Evolutionary conservation across 176 grass and related monocot genomes (phyloP), one percentile per base, ranked within the genome.

Genomic region (Thalia dealbata): DNA sequence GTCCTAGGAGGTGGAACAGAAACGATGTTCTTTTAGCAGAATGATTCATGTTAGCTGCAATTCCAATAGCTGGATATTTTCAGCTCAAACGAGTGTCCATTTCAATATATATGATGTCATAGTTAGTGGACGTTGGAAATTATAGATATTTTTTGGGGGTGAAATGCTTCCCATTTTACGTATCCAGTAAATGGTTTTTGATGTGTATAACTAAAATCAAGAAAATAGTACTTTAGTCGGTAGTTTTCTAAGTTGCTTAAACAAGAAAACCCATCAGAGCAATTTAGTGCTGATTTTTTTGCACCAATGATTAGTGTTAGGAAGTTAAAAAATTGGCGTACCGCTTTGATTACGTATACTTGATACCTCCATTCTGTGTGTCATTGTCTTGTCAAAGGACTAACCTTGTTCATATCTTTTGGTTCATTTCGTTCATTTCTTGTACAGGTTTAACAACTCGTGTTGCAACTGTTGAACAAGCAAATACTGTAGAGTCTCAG

Each of bases 391-490:
- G 7, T 58, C 19, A 1, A 7, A 3, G 54, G 4, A 58, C 54
- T 23, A 9, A n/a, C 4, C 54, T 22, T 58, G 54, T 8, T n/a
- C 45, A 48, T 50, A 52, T 26, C 13, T 52, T 52, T 14, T 23
- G 10, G 26, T 23, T 4, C 30, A 74, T 23, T 23, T 79, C 19
- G 16, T 56, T 24, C 26, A 45, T 85, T 63, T n/a, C 71, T 62
- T 84, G 35, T 86, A 48, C 73, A 99, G 90, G 90, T 77, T 46
- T 88, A 48, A 81, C 66, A 55, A 91, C 95, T 76, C 76, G 84
- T 77, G 87, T 93, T 71, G 85, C 87, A 14, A 81, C 83, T 72
- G 78, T 86, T 79, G 83, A 93, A 64, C 78, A 83, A 73, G 71
- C 72, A 50, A 42, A 74, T 60, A 73, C 76, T 58, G 73, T 79